Evolutionary conservation across 352 stramenopile genomes (phyloP).

Genomic region (Achlya hypogyna): DNA sequence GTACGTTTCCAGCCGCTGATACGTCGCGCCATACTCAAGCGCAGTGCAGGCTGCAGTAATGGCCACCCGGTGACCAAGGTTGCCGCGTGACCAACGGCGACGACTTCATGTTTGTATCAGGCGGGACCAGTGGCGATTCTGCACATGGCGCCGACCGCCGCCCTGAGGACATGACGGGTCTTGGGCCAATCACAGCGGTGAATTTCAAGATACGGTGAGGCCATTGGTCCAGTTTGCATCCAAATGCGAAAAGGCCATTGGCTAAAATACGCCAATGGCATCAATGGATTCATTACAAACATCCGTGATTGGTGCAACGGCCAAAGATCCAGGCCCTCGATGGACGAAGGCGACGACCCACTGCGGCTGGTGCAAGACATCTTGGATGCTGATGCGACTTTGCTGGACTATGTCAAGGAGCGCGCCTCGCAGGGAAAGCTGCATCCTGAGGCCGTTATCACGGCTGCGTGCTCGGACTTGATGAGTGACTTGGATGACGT

Average conservation of each 20-base stretch:
- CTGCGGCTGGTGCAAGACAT: constrained; percentile 10
- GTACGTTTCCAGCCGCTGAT: no score
- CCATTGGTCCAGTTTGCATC: background rate
- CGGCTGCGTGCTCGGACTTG: constrained; percentile 1
- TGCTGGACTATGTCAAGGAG: constrained; percentile 1
- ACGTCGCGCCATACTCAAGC: background rate
- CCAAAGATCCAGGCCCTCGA: background rate
- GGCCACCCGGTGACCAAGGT: background rate
- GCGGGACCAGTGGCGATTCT: no score
- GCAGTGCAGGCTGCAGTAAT: background rate
- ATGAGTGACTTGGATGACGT: constrained; percentile 1
- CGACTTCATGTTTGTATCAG: background rate
- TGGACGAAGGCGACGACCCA: constrained; percentile 8
- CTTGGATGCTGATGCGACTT: background rate
- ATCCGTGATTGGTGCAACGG: background rate
- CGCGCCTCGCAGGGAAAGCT: background rate
- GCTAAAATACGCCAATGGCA: background rate
- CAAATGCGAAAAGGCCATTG: background rate
- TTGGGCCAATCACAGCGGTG: no score
- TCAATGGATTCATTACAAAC: background rate
- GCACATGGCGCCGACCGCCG: background rate
- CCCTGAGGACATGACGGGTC: no score
- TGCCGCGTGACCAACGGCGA: background rate
- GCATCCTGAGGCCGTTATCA: background rate
- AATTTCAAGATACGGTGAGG: no score